Conservation (phyloP, 2,329 filamentous ascomycete genomes). For the Myotisia sp. region DNA sequence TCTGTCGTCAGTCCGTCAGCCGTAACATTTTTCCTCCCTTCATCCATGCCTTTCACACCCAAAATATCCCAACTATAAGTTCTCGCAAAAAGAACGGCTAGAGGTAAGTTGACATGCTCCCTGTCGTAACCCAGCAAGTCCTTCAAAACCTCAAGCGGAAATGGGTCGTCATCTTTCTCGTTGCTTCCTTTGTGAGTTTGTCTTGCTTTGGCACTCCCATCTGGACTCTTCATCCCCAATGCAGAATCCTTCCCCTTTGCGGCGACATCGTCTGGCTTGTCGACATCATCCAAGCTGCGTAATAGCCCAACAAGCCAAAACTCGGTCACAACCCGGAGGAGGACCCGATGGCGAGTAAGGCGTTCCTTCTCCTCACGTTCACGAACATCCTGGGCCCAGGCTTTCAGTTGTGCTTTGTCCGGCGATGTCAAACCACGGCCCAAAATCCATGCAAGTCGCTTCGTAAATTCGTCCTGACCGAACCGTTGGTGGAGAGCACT, state of each 20-base stretch:
- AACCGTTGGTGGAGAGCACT: constrained; percentile 94
- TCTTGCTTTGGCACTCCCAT: constrained; percentile 48
- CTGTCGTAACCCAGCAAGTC: constrained; percentile 87
- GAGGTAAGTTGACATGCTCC: constrained; percentile 77
- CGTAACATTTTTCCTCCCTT: constrained; percentile 70
- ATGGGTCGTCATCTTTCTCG: constrained; percentile 65
- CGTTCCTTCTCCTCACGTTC: constrained; percentile 96
- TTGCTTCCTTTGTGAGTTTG: constrained; percentile 46
- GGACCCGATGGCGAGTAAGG: constrained; percentile 65
- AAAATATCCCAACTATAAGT: constrained; percentile 92
- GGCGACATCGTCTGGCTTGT: constrained; percentile 48
- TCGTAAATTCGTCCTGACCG: constrained; percentile 76
- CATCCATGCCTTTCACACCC: constrained; percentile 57
- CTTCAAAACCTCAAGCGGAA: constrained; percentile 93
- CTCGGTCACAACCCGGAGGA: constrained; percentile 84
- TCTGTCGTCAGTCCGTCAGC: constrained; percentile 58
- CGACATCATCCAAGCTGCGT: constrained; percentile 60
- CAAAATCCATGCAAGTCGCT: constrained; percentile 80
- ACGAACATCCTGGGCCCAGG: constrained; percentile 61
- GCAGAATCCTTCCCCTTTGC: constrained; percentile 40
- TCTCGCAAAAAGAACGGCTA: constrained; percentile 92
- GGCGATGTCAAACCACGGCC: constrained; percentile 83
- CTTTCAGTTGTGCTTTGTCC: constrained; percentile 71
- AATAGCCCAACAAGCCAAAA: constrained; percentile 87
- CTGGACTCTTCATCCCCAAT: constrained; percentile 32